These are phyloP conservation scores for Fusarium sp. DNA, from an alignment of 2,329 filamentous ascomycete genomes.

Conservation along the genomic window DNA sequence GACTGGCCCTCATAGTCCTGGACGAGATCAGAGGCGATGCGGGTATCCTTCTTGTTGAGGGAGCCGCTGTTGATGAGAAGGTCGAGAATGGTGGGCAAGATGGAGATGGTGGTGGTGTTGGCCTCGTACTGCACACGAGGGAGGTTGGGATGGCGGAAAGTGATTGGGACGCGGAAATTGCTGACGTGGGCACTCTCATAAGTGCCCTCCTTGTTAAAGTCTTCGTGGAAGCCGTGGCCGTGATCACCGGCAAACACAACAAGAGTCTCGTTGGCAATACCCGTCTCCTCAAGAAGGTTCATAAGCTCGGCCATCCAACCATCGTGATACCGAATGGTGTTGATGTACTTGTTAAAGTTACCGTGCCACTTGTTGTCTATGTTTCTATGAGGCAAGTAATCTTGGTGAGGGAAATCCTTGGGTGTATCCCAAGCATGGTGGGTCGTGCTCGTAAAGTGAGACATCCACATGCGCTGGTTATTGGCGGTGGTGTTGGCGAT, in stretches of 20 bases:
- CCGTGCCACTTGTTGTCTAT: constrained; percentile 39
- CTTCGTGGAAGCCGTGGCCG: constrained; percentile 48
- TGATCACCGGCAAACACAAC: constrained; percentile 49
- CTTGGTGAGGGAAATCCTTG: constrained; percentile 32
- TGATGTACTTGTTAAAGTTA: constrained; percentile 48
- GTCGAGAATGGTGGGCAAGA: constrained; percentile 49
- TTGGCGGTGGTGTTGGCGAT: constrained; percentile 46
- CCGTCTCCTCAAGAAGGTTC: constrained; percentile 46
- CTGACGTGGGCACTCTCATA: constrained; percentile 46
- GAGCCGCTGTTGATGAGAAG: constrained; percentile 47
- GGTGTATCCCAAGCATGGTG: constrained; percentile 47
- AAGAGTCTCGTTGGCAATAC: constrained; percentile 48
- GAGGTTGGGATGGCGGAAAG: constrained; percentile 47
- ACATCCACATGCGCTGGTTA: constrained; percentile 49
- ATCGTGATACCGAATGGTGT: constrained; percentile 47
- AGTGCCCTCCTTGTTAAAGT: constrained; percentile 44
- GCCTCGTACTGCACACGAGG: constrained; percentile 46
- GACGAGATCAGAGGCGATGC: constrained; percentile 42
- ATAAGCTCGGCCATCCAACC: constrained; percentile 47
- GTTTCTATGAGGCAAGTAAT: constrained; percentile 41
- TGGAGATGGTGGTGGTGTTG: constrained; percentile 46
- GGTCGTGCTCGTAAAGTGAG: constrained; percentile 50
- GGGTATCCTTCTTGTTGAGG: constrained; percentile 40
- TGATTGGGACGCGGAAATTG: constrained; percentile 47
- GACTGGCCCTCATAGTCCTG: constrained; percentile 50